phyloP scores from a whole-genome alignment of 2,329 filamentous ascomycete genomes.

The Aureobasidium mangrovei region DNA sequence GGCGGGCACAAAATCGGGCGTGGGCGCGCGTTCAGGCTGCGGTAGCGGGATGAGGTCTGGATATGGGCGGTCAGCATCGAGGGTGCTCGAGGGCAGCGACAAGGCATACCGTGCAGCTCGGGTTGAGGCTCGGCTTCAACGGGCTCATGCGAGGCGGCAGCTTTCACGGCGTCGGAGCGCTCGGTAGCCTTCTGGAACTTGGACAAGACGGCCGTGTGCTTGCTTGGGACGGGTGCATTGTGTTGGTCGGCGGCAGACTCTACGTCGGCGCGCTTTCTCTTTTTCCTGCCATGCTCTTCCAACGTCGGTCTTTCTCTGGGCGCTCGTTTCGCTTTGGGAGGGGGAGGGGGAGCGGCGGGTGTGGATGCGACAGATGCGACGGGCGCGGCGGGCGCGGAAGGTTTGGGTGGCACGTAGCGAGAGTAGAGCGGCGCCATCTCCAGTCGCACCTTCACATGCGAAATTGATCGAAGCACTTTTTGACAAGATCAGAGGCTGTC shows the following conservation, averaged over 20 bases:
- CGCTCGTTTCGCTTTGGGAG: not conserved
- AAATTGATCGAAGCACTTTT: not conserved
- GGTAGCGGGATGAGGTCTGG: constrained; percentile 68
- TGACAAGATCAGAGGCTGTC: too few species aligned
- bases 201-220: constrained; percentile 30
- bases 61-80: constrained; percentile 13
- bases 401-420: constrained; percentile 37
- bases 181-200: constrained; percentile 35
- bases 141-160: constrained; percentile 16
- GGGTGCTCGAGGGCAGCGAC: not conserved
- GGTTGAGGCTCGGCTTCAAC: constrained; percentile 20
- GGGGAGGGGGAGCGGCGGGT: not conserved
- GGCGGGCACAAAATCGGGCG: constrained; percentile 51
- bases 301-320: constrained; percentile 5
- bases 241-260: constrained; percentile 21
- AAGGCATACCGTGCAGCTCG: constrained; percentile 43
- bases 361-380: not conserved
- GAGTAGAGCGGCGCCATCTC: constrained; percentile 36
- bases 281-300: constrained; percentile 16
- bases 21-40: constrained; percentile 58
- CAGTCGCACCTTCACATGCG: not conserved
- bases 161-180: constrained; percentile 16
- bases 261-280: constrained; percentile 24
- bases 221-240: constrained; percentile 19
- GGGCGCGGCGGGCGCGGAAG: constrained; percentile 12